Evolutionary conservation across 1,139 yeast genomes (phyloP).

Genomic region (Protomyces macrosporus): DNA sequence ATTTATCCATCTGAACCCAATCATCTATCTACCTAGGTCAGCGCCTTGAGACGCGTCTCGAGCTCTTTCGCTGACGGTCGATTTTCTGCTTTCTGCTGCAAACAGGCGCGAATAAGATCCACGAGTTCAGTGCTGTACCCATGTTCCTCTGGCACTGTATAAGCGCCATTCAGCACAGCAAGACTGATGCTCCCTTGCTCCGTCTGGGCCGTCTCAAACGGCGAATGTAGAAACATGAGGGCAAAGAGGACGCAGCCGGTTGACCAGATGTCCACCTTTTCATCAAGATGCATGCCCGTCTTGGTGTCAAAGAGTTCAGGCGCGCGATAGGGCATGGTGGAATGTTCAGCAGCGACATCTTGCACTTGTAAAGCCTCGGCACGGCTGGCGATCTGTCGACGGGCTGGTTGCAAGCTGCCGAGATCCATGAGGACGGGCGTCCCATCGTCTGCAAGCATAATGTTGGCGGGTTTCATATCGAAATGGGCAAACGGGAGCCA

Average conservation of each 20-base stretch:
- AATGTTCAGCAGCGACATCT: conserved; percentile 78
- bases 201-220: conserved; percentile 73
- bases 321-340: conserved; percentile 82
- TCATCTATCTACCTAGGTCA: not conserved
- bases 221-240: conserved; percentile 71
- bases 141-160: conserved; percentile 54
- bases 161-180: conserved; percentile 70
- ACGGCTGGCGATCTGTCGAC: conserved; percentile 51
- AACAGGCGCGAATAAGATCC: conserved; percentile 54
- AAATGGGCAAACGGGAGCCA: conserved; percentile 73
- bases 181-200: conserved; percentile 75
- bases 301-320: conserved; percentile 82
- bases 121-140: conserved; percentile 54
- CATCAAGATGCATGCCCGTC: conserved; percentile 58
- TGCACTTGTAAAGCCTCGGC: conserved; percentile 70
- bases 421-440: conserved; percentile 74
- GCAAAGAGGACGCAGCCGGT: conserved; percentile 78
- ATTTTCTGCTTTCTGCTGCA: conserved; percentile 52
- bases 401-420: conserved; percentile 71
- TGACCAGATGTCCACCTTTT: conserved; percentile 66
- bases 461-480: conserved; percentile 83
- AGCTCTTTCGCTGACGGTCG: conserved; percentile 64
- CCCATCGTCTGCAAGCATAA: conserved; percentile 70
- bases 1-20: no score
- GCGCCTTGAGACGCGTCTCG: conserved; percentile 36